These are phyloP conservation scores for Dioscorea cayenensis DNA, from an alignment of 116 monocot species.

Conservation along the genomic window DNA sequence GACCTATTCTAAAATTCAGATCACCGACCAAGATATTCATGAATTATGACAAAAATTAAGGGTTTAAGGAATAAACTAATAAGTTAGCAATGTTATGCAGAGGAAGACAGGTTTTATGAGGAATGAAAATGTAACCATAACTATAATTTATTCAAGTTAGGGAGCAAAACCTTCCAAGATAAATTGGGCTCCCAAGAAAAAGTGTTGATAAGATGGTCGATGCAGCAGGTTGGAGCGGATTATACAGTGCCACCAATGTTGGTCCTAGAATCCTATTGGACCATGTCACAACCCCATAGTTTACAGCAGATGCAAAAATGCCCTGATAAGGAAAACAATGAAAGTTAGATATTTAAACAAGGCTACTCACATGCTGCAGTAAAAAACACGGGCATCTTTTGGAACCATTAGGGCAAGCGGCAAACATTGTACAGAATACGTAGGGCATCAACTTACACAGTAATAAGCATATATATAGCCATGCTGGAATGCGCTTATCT, in stretches of 20 bases:
- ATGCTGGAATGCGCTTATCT: too few relatives aligned
- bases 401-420: too few relatives aligned
- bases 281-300: constrained; percentile 81
- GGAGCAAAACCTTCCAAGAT: constrained; percentile 61
- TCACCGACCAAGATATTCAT: neutral
- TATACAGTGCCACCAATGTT: constrained; percentile 74
- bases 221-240: constrained; percentile 75
- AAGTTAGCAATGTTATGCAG: neutral
- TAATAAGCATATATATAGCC: too few relatives aligned
- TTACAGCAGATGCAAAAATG: constrained; percentile 74
- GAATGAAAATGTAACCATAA: too few relatives aligned
- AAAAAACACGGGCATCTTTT: neutral
- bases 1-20: neutral
- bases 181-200: constrained; percentile 86
- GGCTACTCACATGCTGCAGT: neutral
- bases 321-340: constrained; percentile 30
- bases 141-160: too few relatives aligned
- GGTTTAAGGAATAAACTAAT: neutral
- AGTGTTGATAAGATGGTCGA: constrained; percentile 62
- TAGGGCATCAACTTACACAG: too few relatives aligned
- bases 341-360: neutral
- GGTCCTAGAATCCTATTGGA: constrained; percentile 86
- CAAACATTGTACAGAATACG: too few relatives aligned
- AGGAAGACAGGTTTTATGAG: too few relatives aligned
- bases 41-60: neutral